Evolutionary conservation across 129 eudicot species (phyloP).

Genomic region (Gnaphalium uliginosum): DNA sequence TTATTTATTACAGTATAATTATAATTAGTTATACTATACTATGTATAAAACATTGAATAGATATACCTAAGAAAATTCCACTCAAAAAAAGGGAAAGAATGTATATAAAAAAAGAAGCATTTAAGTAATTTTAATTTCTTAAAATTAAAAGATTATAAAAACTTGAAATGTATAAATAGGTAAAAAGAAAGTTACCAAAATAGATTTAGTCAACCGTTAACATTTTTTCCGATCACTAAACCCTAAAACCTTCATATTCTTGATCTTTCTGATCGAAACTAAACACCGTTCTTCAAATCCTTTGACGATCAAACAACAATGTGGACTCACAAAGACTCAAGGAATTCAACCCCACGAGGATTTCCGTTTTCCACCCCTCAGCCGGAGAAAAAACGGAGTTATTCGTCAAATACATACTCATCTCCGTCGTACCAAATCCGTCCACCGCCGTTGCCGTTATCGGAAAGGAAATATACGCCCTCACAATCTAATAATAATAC

Average conservation of each 20-base stretch:
- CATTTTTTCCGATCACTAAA: not conserved
- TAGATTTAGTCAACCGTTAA: not conserved
- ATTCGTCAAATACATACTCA: constrained; percentile 21
- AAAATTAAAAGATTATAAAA: no score
- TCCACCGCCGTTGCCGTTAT: constrained; percentile 23
- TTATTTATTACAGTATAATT: no score
- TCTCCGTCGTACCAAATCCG: constrained; percentile 25
- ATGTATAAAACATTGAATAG: no score
- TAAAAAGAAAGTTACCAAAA: no score
- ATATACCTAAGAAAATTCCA: no score
- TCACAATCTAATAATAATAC: constrained; percentile 12
- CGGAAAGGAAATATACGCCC: constrained; percentile 55
- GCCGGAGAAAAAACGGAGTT: constrained; percentile 33
- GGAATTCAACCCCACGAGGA: constrained; percentile 20
- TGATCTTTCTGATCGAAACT: constrained; percentile 17
- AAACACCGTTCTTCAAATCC: constrained; percentile 12
- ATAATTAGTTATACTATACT: no score
- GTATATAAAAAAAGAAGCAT: no score
- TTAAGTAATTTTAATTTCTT: no score
- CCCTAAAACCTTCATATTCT: constrained; percentile 20
- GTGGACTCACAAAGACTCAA: constrained; percentile 32
- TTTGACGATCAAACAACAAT: constrained; percentile 23
- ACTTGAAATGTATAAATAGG: no score
- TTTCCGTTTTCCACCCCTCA: constrained; percentile 44
- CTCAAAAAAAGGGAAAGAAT: no score